Percentiles rank a stretch among this genome's conserved stretches.
Evolutionary conservation across 148 eudicot species (phyloP).

Genomic region (Cornus controversa): DNA sequence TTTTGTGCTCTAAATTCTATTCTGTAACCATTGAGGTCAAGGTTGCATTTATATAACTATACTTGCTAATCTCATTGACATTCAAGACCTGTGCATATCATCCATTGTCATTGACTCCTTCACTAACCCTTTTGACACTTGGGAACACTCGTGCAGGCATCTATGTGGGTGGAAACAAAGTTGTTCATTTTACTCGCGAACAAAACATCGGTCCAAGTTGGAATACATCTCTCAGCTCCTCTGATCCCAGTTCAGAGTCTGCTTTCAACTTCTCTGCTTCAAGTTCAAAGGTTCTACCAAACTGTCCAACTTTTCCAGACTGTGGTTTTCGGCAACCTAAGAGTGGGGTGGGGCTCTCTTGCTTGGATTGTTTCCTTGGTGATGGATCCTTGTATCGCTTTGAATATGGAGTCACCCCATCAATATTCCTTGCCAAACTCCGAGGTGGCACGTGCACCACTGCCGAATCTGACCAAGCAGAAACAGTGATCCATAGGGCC

Average conservation of each 20-base stretch:
- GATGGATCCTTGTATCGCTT: constrained; percentile 27
- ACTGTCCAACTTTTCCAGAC: constrained; percentile 23
- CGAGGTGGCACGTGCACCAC: constrained; percentile 46
- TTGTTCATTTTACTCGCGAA: constrained; percentile 37
- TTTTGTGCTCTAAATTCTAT: no score
- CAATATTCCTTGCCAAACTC: constrained; percentile 26
- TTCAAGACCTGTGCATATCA: neutral
- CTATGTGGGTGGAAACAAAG: constrained; percentile 36
- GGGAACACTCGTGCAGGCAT: constrained; percentile 26
- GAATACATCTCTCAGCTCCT: constrained; percentile 13
- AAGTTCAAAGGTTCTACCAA: constrained; percentile 9
- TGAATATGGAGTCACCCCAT: constrained; percentile 29
- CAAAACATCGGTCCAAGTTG: neutral
- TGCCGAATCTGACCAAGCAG: constrained; percentile 28
- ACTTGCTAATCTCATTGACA: neutral
- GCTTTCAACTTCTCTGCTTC: neutral
- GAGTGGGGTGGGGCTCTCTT: constrained; percentile 37
- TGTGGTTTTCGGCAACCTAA: constrained; percentile 26
- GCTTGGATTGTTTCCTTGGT: constrained; percentile 38
- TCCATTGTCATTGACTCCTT: neutral
- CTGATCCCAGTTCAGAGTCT: neutral
- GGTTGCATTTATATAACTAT: neutral
- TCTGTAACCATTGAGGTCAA: neutral
- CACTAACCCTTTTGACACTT: neutral
- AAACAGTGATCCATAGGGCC: constrained; percentile 32